Evolutionary conservation across 2,329 filamentous ascomycete genomes (phyloP).

Genomic region (Neofusicoccum sp.): DNA sequence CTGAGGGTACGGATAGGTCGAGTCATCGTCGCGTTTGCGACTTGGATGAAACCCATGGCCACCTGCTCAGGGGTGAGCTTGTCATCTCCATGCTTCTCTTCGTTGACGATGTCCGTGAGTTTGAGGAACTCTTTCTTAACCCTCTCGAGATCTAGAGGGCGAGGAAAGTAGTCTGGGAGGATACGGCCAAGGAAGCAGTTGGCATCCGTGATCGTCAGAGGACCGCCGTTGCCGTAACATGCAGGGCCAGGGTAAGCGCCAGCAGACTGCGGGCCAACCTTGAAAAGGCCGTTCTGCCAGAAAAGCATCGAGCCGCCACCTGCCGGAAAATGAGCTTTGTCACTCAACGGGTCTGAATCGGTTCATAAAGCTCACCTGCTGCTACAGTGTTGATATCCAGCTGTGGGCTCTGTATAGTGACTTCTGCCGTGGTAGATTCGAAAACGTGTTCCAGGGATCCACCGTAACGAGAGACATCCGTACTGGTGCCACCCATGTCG

Average conservation of each 20-base stretch:
- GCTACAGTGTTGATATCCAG: slow-evolving; percentile 81
- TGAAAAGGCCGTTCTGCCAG: slow-evolving; percentile 85
- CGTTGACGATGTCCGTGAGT: slow-evolving; percentile 45
- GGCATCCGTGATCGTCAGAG: slow-evolving; percentile 88
- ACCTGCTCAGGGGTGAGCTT: slow-evolving; percentile 31
- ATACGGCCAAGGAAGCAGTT: slow-evolving; percentile 69
- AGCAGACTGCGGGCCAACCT: slow-evolving; percentile 85
- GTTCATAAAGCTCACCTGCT: not conserved
- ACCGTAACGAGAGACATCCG: slow-evolving; percentile 82
- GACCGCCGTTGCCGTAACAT: slow-evolving; percentile 86
- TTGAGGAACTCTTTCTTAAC: slow-evolving; percentile 41
- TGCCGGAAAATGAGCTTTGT: slow-evolving; percentile 34
- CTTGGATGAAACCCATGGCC: slow-evolving; percentile 28
- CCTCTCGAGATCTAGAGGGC: slow-evolving; percentile 52
- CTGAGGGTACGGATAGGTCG: slow-evolving; percentile 30
- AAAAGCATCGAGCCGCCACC: slow-evolving; percentile 83
- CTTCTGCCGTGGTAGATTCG: slow-evolving; percentile 87
- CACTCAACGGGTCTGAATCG: not conserved
- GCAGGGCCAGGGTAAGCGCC: slow-evolving; percentile 86
- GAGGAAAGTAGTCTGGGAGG: slow-evolving; percentile 31
- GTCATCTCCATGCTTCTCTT: slow-evolving; percentile 44
- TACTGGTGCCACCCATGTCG: slow-evolving; percentile 87
- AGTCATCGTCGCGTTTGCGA: slow-evolving; percentile 34
- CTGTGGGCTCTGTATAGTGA: slow-evolving; percentile 88
- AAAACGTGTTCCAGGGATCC: slow-evolving; percentile 92